Evolutionary conservation across 208 protist species (phyloP).

Genomic region (Acanthamoeba triangularis): DNA sequence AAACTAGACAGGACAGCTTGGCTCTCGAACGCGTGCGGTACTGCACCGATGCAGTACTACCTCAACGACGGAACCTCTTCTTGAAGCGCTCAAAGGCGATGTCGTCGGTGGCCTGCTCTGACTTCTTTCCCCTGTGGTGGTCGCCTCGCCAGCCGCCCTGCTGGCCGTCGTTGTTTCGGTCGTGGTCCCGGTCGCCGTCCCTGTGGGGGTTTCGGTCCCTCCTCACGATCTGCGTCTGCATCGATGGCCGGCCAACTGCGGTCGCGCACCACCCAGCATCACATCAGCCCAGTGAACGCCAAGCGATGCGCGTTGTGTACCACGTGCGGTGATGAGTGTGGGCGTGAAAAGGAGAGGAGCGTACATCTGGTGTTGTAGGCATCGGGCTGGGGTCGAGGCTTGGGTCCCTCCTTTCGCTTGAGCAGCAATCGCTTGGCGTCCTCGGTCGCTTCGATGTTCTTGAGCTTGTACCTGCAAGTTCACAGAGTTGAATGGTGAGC

Average conservation of each 20-base stretch:
- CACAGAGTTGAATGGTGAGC: not conserved
- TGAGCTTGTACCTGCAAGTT: constrained; percentile 34
- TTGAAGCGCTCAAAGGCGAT: constrained; percentile 65
- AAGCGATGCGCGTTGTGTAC: not conserved
- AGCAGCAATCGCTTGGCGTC: constrained; percentile 47
- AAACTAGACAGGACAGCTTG: too few species aligned
- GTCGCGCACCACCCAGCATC: not conserved
- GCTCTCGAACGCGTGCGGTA: too few species aligned
- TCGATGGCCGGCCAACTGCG: constrained; percentile 16
- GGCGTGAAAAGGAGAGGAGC: not conserved
- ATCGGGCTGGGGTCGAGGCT: not conserved
- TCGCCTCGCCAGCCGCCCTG: not conserved
- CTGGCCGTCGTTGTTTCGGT: not conserved
- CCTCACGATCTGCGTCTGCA: not conserved
- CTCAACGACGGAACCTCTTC: constrained; percentile 47
- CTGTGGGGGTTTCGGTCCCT: not conserved
- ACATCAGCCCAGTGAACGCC: not conserved
- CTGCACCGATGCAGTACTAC: not conserved
- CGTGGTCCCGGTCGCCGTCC: not conserved
- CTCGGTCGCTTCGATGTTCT: constrained; percentile 45
- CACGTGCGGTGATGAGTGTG: too few species aligned
- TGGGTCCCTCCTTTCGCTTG: constrained; percentile 1
- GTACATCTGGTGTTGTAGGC: constrained; percentile 48
- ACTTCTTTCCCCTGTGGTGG: not conserved
- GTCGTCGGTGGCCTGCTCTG: constrained; percentile 51